Percentiles rank a stretch among this genome's conserved stretches.
Conservation (phyloP, 768 basidiomycete species). For the Boletus bicolor region DNA sequence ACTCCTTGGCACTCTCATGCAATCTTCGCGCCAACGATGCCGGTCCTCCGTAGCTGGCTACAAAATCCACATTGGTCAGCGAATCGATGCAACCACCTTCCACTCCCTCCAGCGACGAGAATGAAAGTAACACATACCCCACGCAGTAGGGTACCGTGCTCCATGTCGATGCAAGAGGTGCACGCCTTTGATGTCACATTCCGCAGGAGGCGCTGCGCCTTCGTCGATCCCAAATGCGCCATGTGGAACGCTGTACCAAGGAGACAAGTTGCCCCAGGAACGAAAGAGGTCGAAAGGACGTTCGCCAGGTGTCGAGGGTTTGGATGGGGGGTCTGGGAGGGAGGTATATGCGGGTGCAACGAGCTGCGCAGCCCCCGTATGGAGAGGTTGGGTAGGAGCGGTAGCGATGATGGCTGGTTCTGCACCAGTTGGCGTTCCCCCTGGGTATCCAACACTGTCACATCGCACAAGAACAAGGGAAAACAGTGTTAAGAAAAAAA, state of each 20-base stretch:
- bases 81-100: background rate
- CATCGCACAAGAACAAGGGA: background rate
- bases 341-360: slow-evolving; percentile 42
- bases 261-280: slow-evolving; percentile 82
- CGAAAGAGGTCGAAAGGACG: slow-evolving; percentile 63
- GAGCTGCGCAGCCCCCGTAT: slow-evolving; percentile 65
- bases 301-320: slow-evolving; percentile 12
- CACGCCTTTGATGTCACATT: slow-evolving; percentile 67
- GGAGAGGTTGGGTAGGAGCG: slow-evolving; percentile 74
- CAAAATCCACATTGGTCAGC: background rate
- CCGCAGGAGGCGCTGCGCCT: slow-evolving; percentile 63
- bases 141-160: slow-evolving; percentile 68
- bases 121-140: slow-evolving; percentile 41
- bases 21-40: slow-evolving; percentile 54
- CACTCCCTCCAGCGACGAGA: background rate
- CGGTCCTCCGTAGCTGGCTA: slow-evolving; percentile 63
- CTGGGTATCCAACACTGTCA: slow-evolving; percentile 63
- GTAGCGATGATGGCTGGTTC: slow-evolving; percentile 71
- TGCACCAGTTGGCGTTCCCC: slow-evolving; percentile 75
- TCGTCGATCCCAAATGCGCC: slow-evolving; percentile 72
- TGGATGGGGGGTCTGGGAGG: slow-evolving; percentile 21
- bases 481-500: background rate
- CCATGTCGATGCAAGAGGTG: slow-evolving; percentile 84
- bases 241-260: slow-evolving; percentile 75
- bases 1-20: slow-evolving; percentile 50